Base-by-base conservation (phyloP, 2,329 filamentous ascomycete species). In the Xylaria sp. region DNA sequence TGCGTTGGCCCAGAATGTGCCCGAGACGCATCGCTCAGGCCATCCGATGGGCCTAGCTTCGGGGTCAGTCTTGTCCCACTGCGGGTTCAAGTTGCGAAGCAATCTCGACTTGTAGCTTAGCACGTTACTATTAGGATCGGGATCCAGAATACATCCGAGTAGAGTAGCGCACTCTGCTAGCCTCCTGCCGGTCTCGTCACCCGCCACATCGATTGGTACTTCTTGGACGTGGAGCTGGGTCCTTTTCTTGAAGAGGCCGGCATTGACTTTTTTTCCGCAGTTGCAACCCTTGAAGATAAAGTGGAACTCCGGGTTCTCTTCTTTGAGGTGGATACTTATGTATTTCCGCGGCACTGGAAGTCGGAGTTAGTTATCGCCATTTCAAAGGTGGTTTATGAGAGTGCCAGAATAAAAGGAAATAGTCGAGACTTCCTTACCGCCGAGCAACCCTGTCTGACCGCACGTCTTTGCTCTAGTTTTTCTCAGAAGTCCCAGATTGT, bases 201-300 rank as follows among this genome's bases (percentile, higher is more conserved):
- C 62, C 1, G 45, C n/a, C 10, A 70, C 34, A 9, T 62, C 15
- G 15, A 46, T 18, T 5, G 57, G 60, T 3, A 20, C 52, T 9
- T 58, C 45, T 28, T 66, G 12, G 1, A 34, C 36, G 2, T 15
- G 43, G 18, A 70, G 8, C 20, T 46, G 59, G 28, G 18, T 36
- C 41, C 61, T 18, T 13, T 46, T 55, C 30, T 59, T 71, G 60
- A 69, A 43, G 56, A 69, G 15, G 2, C 69, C 63, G 1, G 55
- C 56, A 3, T 48, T 70, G 28, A 57, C 23, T 3, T 55, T 63
- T 53, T 68, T 65, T 12, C 69, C 67, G 32, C 60, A 61, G 41
- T 71, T 71, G 60, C 69, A 76, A 23, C 74, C 74, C 58, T 53
- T 68, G 65, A 74, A 76, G 62, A 61, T 62, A 55, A 76, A 76